phyloP scores from a whole-genome alignment of 2,329 filamentous ascomycete species.

The Immersiporthe knoxdaviesiana region DNA sequence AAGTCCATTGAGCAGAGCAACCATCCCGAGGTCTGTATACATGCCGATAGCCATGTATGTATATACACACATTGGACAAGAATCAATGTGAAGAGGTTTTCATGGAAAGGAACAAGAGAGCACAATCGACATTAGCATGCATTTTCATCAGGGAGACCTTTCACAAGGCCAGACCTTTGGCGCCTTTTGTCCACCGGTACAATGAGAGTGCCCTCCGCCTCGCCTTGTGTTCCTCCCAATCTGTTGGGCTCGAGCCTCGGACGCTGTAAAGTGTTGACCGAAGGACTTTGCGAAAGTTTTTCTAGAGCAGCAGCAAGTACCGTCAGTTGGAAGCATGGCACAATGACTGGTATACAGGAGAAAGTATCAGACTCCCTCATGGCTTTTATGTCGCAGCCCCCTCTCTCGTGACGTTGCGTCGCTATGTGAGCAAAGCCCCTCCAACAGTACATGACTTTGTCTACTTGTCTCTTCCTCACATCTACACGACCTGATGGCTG shows the following conservation, averaged over 20 bases:
- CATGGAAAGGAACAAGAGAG: neutral
- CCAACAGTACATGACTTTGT: too few species aligned
- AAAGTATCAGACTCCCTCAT: too few species aligned
- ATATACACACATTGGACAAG: too few species aligned
- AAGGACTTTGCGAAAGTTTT: constrained; percentile 59
- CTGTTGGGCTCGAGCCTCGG: constrained; percentile 44
- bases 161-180: constrained; percentile 41
- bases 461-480: too few species aligned
- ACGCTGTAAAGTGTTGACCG: constrained; percentile 52
- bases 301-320: constrained; percentile 37
- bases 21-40: too few species aligned
- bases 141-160: neutral
- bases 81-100: too few species aligned
- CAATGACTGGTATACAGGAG: too few species aligned
- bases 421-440: neutral
- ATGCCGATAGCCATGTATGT: too few species aligned
- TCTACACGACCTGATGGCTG: neutral
- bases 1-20: too few species aligned
- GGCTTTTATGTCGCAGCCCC: too few species aligned
- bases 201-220: constrained; percentile 54
- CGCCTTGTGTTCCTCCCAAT: constrained; percentile 49
- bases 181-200: constrained; percentile 54
- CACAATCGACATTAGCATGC: too few species aligned
- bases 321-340: neutral
- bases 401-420: neutral